Evolutionary conservation across 1,284 basidiomycete species (phyloP), one percentile per base, ranked within the genome.

Genomic region (Papiliotrema flavescens): DNA sequence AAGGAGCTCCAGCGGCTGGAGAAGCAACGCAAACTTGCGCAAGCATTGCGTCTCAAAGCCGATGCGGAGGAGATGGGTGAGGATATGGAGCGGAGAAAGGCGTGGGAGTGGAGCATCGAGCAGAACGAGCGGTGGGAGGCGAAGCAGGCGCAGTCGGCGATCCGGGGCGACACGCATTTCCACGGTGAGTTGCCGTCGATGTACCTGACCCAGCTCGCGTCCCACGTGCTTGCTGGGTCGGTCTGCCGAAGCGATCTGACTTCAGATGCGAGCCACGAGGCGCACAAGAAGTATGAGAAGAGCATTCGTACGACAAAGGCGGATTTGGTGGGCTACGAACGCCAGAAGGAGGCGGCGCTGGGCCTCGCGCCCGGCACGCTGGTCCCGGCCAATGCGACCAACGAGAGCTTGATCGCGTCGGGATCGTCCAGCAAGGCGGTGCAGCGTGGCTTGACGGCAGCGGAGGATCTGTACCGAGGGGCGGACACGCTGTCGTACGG

Each of bases 61-160:
- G 90, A 95, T 62, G 90, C 92, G 0, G 86, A 88, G 69, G 92
- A 92, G 58, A 80, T 82, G 0, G 95, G 94, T 14, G 90, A 81
- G 62, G 82, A 84, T 67, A 62, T 82, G 19, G 82, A 84, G 65
- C 80, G 92, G 54, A 82, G 84, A 67, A 90, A 90, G 80, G 90
- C 91, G 67, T 95, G 91, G 91, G 85, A 90, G 66, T 97, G 89
- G 79, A 89, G 86, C 22, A 88, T 96, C 53, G 93, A 96, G 78
- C 91, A 96, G 76, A 94, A 92, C 66, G 91, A 97, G 65, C 79
- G 83, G 59, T 94, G 94, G 95, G 90, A 94, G 79, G 88, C 88
- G 79, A 92, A 92, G 77, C 75, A 84, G 62, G 85, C 84, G 36
- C 75, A 85, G 63, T 48, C 63, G 46, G 61, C 58, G 43, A 61